Conservation (phyloP, 768 basidiomycete species). For the Lactarius deliciosus region DNA sequence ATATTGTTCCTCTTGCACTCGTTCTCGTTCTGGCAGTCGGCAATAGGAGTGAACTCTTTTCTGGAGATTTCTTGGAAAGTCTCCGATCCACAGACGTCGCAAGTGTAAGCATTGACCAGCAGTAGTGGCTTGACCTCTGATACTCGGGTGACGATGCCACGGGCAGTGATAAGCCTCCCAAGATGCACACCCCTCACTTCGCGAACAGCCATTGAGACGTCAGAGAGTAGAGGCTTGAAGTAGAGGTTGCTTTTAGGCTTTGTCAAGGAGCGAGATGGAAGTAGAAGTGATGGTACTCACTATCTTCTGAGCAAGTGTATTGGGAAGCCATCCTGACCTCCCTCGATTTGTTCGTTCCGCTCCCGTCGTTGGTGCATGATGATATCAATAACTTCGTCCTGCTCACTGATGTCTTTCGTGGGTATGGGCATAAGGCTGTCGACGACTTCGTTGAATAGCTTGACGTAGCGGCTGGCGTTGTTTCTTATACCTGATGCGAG, state of each 20-base stretch:
- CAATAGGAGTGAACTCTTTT: constrained; percentile 86
- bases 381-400: constrained; percentile 95
- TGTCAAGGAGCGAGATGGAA: constrained; percentile 25
- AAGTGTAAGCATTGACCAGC: constrained; percentile 96
- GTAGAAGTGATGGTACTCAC: constrained; percentile 51
- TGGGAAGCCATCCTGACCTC: constrained; percentile 77
- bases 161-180: constrained; percentile 93
- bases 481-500: constrained; percentile 75
- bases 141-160: constrained; percentile 97
- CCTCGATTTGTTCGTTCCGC: constrained; percentile 79
- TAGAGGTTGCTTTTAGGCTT: constrained; percentile 74
- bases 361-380: constrained; percentile 93
- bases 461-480: constrained; percentile 89
- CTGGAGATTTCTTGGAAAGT: constrained; percentile 96
- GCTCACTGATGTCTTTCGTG: constrained; percentile 84
- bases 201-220: constrained; percentile 82
- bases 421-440: constrained; percentile 82
- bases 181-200: constrained; percentile 83
- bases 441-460: constrained; percentile 85
- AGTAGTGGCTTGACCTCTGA: constrained; percentile 98
- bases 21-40: constrained; percentile 82
- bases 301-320: constrained; percentile 91
- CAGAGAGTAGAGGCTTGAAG: constrained; percentile 81
- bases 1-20: constrained; percentile 86
- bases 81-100: constrained; percentile 97